These are phyloP conservation scores for Wallacemonas sp. DNA, from an alignment of 208 protist species.

Conservation along the genomic window DNA sequence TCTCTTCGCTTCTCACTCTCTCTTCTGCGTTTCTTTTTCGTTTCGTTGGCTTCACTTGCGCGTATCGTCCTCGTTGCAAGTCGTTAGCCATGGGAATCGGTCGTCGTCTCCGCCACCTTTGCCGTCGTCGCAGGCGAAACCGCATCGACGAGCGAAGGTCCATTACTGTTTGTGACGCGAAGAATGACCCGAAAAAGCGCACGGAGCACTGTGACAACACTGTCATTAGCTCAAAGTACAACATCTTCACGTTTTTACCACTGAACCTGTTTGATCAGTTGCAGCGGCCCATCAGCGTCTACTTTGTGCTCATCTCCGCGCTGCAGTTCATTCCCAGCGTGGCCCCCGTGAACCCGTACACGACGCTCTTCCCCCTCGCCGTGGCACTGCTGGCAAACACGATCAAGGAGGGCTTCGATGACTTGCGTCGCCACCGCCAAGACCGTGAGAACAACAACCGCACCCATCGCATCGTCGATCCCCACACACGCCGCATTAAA, in stretches of 20 bases:
- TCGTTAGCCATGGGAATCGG: not conserved
- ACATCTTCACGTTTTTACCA: constrained; percentile 93
- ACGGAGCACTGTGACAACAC: constrained; percentile 69
- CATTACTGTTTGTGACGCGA: constrained; percentile 34
- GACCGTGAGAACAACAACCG: constrained; percentile 69
- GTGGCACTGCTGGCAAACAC: constrained; percentile 91
- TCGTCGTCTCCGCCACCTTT: not conserved
- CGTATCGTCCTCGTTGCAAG: too few species aligned
- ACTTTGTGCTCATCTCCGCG: constrained; percentile 93
- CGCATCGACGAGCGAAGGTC: constrained; percentile 36
- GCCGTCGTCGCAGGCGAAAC: constrained; percentile 18
- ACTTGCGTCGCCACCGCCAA: constrained; percentile 70
- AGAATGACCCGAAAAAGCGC: not conserved
- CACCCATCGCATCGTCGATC: constrained; percentile 48
- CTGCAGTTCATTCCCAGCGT: constrained; percentile 87
- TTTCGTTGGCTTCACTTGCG: too few species aligned
- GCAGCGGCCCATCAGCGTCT: constrained; percentile 93
- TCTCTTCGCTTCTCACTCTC: too few species aligned
- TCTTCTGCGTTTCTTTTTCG: not conserved
- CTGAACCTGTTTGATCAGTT: constrained; percentile 97
- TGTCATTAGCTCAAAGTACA: constrained; percentile 95
- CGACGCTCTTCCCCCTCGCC: constrained; percentile 86
- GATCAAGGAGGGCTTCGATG: constrained; percentile 93
- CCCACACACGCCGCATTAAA: constrained; percentile 34
- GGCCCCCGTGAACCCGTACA: constrained; percentile 89